Conservation (phyloP, 2,329 filamentous ascomycete genomes). For the Akanthomyces muscarius region DNA sequence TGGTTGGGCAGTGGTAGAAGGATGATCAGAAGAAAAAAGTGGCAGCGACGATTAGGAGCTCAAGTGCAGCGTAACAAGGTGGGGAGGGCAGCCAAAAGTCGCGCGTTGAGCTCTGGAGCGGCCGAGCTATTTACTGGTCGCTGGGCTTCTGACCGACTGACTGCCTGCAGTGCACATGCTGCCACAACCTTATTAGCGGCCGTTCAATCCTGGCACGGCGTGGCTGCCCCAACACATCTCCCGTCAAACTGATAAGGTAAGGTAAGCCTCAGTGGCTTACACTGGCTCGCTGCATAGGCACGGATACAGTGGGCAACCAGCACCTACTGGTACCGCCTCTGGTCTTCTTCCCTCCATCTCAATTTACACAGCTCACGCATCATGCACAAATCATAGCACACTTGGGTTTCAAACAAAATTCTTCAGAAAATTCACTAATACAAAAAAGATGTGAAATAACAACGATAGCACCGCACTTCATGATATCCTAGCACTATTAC, state of each 20-base stretch:
- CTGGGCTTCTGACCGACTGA: neutral
- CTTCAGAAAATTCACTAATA: neutral
- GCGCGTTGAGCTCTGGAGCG: slow-evolving; percentile 12
- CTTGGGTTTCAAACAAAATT: too few relatives aligned
- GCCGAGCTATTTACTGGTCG: neutral
- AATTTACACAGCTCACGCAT: too few relatives aligned
- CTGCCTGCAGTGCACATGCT: neutral
- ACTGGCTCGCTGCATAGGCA: too few relatives aligned
- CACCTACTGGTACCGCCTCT: too few relatives aligned
- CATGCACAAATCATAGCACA: too few relatives aligned
- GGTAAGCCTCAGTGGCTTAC: too few relatives aligned
- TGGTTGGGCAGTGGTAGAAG: neutral
- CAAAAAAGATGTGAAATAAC: neutral
- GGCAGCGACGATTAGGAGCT: slow-evolving; percentile 1
- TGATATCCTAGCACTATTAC: slow-evolving; percentile 13
- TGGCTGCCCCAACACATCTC: too few relatives aligned
- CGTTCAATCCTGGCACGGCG: too few relatives aligned
- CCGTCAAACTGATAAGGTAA: too few relatives aligned
- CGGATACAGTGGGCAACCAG: too few relatives aligned
- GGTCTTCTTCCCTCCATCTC: too few relatives aligned
- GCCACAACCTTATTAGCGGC: too few relatives aligned
- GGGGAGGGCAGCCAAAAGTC: slow-evolving; percentile 14
- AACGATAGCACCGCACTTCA: slow-evolving; percentile 7
- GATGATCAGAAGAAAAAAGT: slow-evolving; percentile 1
- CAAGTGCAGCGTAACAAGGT: neutral